These are phyloP conservation scores for Ophiostoma piceae DNA, from an alignment of 2,329 filamentous ascomycete genomes.

Conservation along the genomic window DNA sequence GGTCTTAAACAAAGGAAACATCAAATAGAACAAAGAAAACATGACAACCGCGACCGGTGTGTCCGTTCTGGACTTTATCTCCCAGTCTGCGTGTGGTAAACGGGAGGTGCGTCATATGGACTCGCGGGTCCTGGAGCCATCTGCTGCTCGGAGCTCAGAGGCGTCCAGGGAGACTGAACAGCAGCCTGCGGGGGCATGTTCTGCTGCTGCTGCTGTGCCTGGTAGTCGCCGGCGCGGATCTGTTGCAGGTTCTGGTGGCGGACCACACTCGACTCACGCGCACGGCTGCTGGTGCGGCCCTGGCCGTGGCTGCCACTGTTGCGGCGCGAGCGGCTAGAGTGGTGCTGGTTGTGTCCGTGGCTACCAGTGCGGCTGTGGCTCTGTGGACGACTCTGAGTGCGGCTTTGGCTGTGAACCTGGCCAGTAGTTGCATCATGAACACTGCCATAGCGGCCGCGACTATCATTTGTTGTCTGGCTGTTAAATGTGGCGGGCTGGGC, in stretches of 20 bases:
- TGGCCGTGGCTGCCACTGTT: conserved; percentile 16
- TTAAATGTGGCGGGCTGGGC: background rate
- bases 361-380: background rate
- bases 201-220: background rate
- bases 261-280: background rate
- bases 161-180: background rate
- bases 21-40: too few relatives aligned
- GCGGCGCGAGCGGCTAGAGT: background rate
- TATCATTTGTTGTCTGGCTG: background rate
- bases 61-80: background rate
- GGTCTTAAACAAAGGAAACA: too few relatives aligned
- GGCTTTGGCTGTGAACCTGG: background rate
- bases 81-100: background rate
- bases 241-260: background rate
- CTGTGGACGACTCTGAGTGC: background rate
- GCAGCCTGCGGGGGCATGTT: background rate
- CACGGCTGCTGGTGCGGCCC: conserved; percentile 14
- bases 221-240: background rate
- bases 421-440: background rate
- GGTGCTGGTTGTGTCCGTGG: background rate
- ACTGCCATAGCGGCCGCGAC: background rate
- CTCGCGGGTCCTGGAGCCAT: background rate
- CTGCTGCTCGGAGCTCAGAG: background rate
- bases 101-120: background rate
- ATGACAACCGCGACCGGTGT: background rate